Conservation (phyloP, 108 stramenopile genomes). For the Cylindrotheca closterium region DNA sequence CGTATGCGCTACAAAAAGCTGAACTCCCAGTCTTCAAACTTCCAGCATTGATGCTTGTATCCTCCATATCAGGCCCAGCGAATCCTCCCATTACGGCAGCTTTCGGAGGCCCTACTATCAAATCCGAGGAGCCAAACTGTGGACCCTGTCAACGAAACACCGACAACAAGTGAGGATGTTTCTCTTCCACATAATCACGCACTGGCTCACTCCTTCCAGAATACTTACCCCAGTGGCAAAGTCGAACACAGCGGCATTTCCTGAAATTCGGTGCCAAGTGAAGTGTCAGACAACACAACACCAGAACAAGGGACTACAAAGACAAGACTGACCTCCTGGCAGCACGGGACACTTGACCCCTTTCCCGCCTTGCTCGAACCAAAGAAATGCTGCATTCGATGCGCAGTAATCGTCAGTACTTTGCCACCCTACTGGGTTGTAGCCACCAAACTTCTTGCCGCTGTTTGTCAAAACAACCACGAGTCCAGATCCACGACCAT, state of each 20-base stretch:
- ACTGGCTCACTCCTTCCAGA: too few species aligned
- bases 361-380: conserved; percentile 43
- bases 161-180: too few species aligned
- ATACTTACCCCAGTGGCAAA: conserved; percentile 77
- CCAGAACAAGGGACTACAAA: not conserved
- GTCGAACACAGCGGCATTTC: conserved; percentile 79
- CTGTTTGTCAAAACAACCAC: conserved; percentile 54
- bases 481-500: conserved; percentile 68
- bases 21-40: conserved; percentile 51
- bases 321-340: conserved; percentile 24
- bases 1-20: conserved; percentile 58
- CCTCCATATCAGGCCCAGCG: conserved; percentile 79
- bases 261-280: conserved; percentile 12
- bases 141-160: too few species aligned
- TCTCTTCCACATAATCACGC: too few species aligned
- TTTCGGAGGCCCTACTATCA: conserved; percentile 64
- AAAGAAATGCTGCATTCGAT: conserved; percentile 74
- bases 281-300: not conserved
- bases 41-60: conserved; percentile 51
- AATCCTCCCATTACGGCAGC: conserved; percentile 84
- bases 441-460: conserved; percentile 70
- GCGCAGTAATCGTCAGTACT: conserved; percentile 72
- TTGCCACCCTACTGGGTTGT: conserved; percentile 73
- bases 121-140: conserved; percentile 70
- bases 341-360: conserved; percentile 47